Conservation (phyloP, 208 protist species). For the Leishmania braziliensis region DNA sequence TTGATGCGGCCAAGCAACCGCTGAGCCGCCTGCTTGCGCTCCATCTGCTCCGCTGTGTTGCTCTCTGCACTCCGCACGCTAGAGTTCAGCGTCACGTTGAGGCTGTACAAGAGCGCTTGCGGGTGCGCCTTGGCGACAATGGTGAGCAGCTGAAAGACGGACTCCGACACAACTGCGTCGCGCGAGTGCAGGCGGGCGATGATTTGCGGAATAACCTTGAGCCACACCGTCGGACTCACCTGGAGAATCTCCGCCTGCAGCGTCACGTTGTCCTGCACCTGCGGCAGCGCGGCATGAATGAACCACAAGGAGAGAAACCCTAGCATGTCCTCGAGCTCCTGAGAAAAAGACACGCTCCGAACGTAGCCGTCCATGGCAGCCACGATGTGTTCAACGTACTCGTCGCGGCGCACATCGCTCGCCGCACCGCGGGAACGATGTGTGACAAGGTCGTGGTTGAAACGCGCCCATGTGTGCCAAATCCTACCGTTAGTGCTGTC, state of each 20-base stretch:
- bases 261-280: slow-evolving; percentile 56
- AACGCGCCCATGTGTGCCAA: slow-evolving; percentile 97
- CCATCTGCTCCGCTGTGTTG: slow-evolving; percentile 52
- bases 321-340: slow-evolving; percentile 97
- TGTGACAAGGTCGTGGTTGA: slow-evolving; percentile 91
- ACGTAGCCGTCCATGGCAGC: slow-evolving; percentile 96
- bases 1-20: slow-evolving; percentile 78
- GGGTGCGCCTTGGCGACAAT: slow-evolving; percentile 97
- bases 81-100: slow-evolving; percentile 96
- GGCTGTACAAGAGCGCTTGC: slow-evolving; percentile 99
- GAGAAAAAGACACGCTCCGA: slow-evolving; percentile 77
- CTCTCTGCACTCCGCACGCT: slow-evolving; percentile 39
- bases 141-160: slow-evolving; percentile 94
- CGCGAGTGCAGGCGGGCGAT: slow-evolving; percentile 98
- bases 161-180: slow-evolving; percentile 83
- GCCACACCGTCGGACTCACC: slow-evolving; percentile 98
- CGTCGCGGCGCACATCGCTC: slow-evolving; percentile 31
- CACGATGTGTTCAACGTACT: slow-evolving; percentile 74
- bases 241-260: slow-evolving; percentile 90
- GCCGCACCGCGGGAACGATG: slow-evolving; percentile 19
- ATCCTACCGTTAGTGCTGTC: slow-evolving; percentile 96
- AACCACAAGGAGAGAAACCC: slow-evolving; percentile 99
- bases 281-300: slow-evolving; percentile 74
- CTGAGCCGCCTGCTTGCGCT: slow-evolving; percentile 73
- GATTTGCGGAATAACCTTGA: slow-evolving; percentile 99